Base-by-base conservation (phyloP, 768 basidiomycete species). In the Gloeophyllum trabeum region DNA sequence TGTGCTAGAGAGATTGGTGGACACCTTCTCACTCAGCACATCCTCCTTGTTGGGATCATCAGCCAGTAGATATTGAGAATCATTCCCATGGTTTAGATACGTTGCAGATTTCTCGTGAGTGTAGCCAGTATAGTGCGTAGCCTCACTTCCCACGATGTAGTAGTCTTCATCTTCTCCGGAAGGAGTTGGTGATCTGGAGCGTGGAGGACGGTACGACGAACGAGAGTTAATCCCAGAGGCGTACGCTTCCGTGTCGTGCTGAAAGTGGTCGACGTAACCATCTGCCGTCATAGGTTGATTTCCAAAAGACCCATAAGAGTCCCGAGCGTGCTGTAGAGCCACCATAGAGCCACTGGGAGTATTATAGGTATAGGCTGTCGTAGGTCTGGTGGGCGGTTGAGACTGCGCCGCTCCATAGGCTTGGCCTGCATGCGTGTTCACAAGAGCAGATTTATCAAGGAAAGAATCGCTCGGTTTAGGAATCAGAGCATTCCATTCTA, bases 131-230 rank as follows among this genome's bases (percentile, higher is more conserved):
- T 76, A 71, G 49, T 81, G 76, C 13, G 74, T 56, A 41, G 73
- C 71, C 35, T 70, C 71, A 47, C 77, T 63, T 6, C 66, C 73
- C 4, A 73, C 69, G 16, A 80, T 65, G 44, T 66, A 68, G 46
- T 82, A 84, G 50, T 79, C 81, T 48, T 84, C 82, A 28, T 83
- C 81, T 40, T 83, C 81, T 3, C 71, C 70, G 6, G 76, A 76
- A 6, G 84, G 83, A 3, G 84, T 86, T 0, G 84, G 81, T 2
- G 84, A 87, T 19, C 83, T 76, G 16, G 83, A 86, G 38, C 80
- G 73, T 23, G 79, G 69, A 3, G 68, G 64, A 4, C 58, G 61
- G 49, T 67, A 71, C 1, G 66, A 59, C 24, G 69, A 60, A 7
- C 71, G 72, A 5, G 73, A 62, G 48, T 68, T 62, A 43, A 69